Evolutionary conservation across 2,329 filamentous ascomycete genomes (phyloP).

Genomic region (Phialocephala subalpina): DNA sequence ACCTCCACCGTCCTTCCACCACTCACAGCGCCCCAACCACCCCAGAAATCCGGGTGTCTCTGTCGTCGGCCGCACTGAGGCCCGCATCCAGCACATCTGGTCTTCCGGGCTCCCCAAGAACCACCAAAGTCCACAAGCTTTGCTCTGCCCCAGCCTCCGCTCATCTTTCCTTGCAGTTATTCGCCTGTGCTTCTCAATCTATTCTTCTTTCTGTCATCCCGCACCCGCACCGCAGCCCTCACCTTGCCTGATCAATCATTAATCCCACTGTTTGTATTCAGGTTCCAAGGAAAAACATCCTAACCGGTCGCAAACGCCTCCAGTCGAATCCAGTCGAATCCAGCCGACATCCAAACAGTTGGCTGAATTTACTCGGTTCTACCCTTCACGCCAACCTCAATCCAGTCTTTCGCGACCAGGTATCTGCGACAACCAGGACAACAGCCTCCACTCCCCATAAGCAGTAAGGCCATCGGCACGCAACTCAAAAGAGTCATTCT

Average conservation of each 20-base stretch:
- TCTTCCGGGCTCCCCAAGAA: conserved; percentile 4
- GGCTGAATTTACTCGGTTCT: conserved; percentile 37
- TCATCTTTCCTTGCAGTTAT: conserved; percentile 31
- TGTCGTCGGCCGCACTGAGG: not conserved
- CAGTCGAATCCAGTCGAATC: conserved; percentile 25
- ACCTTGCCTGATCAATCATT: conserved; percentile 46
- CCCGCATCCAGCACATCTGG: conserved; percentile 4
- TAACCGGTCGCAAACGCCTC: conserved; percentile 31
- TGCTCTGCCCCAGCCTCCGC: conserved; percentile 30
- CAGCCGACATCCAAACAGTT: conserved; percentile 19
- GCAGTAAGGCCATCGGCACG: conserved; percentile 46
- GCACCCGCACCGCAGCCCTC: conserved; percentile 37
- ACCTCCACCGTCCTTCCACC: no score
- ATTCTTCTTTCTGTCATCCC: conserved; percentile 44
- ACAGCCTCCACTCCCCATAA: conserved; percentile 45
- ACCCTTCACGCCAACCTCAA: conserved; percentile 44
- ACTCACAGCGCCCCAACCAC: not conserved
- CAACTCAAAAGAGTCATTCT: conserved; percentile 46
- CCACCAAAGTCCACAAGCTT: conserved; percentile 12
- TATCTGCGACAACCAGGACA: conserved; percentile 45
- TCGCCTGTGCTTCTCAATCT: conserved; percentile 40
- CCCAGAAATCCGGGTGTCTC: not conserved
- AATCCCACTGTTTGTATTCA: conserved; percentile 41
- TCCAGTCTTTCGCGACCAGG: conserved; percentile 44
- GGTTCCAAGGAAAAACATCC: conserved; percentile 32